Evolutionary conservation across 2,329 filamentous ascomycete genomes (phyloP), one percentile per base, ranked within the genome.

Genomic region (Lomentospora prolificans): DNA sequence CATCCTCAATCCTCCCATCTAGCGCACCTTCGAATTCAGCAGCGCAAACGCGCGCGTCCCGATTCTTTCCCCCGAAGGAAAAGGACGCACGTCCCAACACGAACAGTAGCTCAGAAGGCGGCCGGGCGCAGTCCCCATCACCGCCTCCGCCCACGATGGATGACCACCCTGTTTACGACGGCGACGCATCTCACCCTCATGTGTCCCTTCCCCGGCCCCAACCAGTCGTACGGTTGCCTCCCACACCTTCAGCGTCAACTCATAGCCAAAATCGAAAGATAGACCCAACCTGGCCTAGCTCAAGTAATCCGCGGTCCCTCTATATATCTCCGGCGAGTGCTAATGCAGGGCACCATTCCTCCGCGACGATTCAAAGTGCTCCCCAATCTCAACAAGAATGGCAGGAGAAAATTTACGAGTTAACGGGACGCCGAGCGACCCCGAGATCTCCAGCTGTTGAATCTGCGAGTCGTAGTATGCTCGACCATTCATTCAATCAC

Each of bases 171-270:
- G 87, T 79, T 2, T 89, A 87, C 61, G 82, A 85, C 61, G 85
- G 86, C 28, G 81, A 89, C 62, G 74, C 72, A 1, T 71, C 72
- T 31, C 82, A 79, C 57, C 87, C 88, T 3, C 79, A 85, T 57
- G 87, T 91, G 6, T 83, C 81, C 33, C 71, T 91, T 7, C 88
- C 88, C 0, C 80, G 75, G 36, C 82, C 84, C 6, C 78, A 85
- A 55, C 89, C 89, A 30, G 80, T 90, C 25, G 91, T 97, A 10
- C 90, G 86, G 65, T 78, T 97, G 3, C 91, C 89, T 3, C 89
- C 74, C 22, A 66, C 72, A 17, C 67, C 30, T 19, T 9, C 30
- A 3, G 19, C 46, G 7, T 22, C 30, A 17, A 30, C 19, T 14
- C 22, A 12, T 24, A 22, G 33, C 51, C 53, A 22, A 30, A 33